These are phyloP conservation scores for Clathrus columnatus DNA, from an alignment of 768 basidiomycete genomes.

Conservation along the genomic window DNA sequence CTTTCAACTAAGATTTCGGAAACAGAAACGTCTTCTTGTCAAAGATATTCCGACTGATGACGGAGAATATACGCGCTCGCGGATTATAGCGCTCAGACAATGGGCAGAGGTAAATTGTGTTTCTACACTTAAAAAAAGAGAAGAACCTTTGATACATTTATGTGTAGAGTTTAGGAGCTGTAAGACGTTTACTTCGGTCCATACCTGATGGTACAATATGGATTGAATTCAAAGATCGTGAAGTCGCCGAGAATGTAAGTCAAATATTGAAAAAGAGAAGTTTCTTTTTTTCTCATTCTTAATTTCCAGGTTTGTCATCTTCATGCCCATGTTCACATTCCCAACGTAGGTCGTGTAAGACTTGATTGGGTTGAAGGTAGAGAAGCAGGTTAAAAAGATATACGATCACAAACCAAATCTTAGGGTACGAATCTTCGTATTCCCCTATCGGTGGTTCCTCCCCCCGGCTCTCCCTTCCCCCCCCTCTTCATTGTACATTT, in stretches of 20 bases:
- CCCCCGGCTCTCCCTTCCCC: too few species aligned
- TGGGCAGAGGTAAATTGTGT: not conserved
- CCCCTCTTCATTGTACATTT: too few species aligned
- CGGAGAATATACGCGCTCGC: not conserved
- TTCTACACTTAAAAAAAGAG: too few species aligned
- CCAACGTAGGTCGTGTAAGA: conserved; percentile 4
- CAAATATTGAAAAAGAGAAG: not conserved
- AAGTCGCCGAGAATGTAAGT: conserved; percentile 7
- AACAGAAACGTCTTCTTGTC: not conserved
- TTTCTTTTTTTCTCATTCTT: not conserved
- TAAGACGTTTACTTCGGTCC: conserved; percentile 1
- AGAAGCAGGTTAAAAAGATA: conserved; percentile 5
- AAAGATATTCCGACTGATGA: not conserved
- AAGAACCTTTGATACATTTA: too few species aligned
- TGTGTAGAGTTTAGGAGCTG: conserved; percentile 1
- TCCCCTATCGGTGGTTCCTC: too few species aligned
- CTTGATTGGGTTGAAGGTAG: conserved; percentile 11
- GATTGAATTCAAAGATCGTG: conserved; percentile 7
- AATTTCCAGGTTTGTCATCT: conserved; percentile 1
- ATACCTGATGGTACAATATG: conserved; percentile 5
- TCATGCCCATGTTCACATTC: conserved; percentile 6
- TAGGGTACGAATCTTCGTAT: too few species aligned
- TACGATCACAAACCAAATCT: too few species aligned
- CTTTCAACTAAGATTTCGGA: not conserved
- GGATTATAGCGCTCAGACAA: not conserved